Percentiles rank a stretch among this genome's conserved stretches.
phyloP scores from a whole-genome alignment of 2,329 filamentous ascomycete genomes.

The Parastagonospora nodorum region DNA sequence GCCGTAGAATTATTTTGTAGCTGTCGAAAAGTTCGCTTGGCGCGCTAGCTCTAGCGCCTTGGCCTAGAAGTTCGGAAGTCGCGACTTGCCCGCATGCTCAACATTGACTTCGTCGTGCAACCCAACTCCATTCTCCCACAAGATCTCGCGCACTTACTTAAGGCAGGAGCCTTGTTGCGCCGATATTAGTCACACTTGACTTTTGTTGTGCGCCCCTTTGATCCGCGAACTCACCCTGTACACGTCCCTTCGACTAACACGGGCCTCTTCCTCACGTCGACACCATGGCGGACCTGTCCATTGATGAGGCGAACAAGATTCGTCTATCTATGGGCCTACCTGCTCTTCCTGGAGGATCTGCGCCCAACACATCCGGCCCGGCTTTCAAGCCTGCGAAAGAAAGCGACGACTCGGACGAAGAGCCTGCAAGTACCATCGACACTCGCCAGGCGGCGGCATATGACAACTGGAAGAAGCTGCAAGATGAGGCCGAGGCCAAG shows the following conservation, averaged over 20 bases:
- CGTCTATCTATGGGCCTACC: constrained; percentile 88
- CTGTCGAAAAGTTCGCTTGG: constrained; percentile 12
- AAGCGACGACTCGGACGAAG: constrained; percentile 63
- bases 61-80: constrained; percentile 12
- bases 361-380: constrained; percentile 56
- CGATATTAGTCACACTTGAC: background rate
- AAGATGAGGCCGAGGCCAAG: constrained; percentile 74
- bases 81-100: constrained; percentile 2
- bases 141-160: background rate
- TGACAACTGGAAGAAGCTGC: constrained; percentile 73
- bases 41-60: constrained; percentile 28
- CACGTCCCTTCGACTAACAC: too few relatives aligned
- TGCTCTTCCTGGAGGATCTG: constrained; percentile 77
- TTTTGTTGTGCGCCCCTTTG: background rate
- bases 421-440: constrained; percentile 81
- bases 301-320: constrained; percentile 93
- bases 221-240: constrained; percentile 3
- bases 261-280: constrained; percentile 3
- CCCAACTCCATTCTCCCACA: too few relatives aligned
- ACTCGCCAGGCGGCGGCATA: constrained; percentile 73
- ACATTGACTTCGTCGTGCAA: background rate
- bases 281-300: constrained; percentile 50
- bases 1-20: constrained; percentile 37
- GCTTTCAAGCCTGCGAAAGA: constrained; percentile 60
- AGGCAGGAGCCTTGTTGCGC: background rate